Base-by-base conservation (phyloP, 2,329 filamentous ascomycete genomes). In the Dactylonectria macrodidyma region DNA sequence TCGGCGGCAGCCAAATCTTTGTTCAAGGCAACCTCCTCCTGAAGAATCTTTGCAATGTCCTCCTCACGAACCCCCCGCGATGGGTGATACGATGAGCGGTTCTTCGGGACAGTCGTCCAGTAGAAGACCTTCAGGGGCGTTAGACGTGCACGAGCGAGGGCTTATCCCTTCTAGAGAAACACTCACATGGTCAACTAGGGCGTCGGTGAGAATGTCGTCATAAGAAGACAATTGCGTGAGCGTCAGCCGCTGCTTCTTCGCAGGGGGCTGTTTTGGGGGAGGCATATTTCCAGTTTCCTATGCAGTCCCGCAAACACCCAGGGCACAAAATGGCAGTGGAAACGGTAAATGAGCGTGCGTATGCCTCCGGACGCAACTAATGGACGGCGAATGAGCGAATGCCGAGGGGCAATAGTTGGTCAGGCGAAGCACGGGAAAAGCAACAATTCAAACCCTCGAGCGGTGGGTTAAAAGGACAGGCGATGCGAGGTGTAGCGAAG, bases 51-150 rank as follows among this genome's bases (percentile, higher is more conserved):
- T 54, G 86, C 80, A 44, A 92, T 88, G 51, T 90, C 89, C 62
- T 88, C 86, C 75, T 91, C 88, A 61, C 89, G 90, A 58, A 98
- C 86, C 47, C 94, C 94, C 70, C 96, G 91, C 7, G 93, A 94
- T 1, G 94, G 88, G 75, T 93, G 93, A 81, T 97, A 98, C 62
- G 93, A 94, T 63, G 90, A 91, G 68, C 93, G 91, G 77, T 98
- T 97, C 83, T 99, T 99, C 71, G 95, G 95, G 66, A 98, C 97
- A 4, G 90, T 93, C 6, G 95, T 95, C 95, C 96, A 98, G 85
- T 96, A 99, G 82, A 93, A 98, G 10, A 94, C 92, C 95, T 98
- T 74, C 67, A 56, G 51, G 26, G 16, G 44, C 57, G 67, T 79
- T 73, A 75, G 71, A 73, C 57, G 58, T 54, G 66, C 66, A 67